Evolutionary conservation across 208 protist species (phyloP), one percentile per base, ranked within the genome.

Genomic region (Trypanosoma boissoni): DNA sequence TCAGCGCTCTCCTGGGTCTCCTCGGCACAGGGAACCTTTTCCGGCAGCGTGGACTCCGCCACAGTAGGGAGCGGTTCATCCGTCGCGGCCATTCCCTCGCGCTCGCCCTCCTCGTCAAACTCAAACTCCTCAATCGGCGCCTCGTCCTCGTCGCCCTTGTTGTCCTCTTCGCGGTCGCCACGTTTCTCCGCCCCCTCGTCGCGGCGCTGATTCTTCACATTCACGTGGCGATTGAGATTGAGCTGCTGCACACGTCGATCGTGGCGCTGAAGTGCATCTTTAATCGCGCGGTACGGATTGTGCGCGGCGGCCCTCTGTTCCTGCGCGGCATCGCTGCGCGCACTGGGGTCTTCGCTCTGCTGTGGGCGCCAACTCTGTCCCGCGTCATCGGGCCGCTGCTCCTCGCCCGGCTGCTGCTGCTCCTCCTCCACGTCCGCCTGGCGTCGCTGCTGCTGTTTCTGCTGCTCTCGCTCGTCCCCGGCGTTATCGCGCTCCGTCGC

Each of bases 221-320:
- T 64, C 37, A 91, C 88, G 49, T 79, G 71, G 51, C 89, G 44
- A 70, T 83, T 82, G 14, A 92, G 76, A 60, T 90, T 83, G 7
- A 94, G 73, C 74, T 92, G 86, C 73, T 96, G 86, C 68, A 58
- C 41, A 37, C 88, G 73, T 12, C 76, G 81, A 34, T 88, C 68
- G 67, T 93, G 86, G 9, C 86, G 81, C 71, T 94, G 74, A 37
- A 96, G 51, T 10, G 89, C 86, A 58, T 96, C 90, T 69, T 96
- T 96, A 26, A 95, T 80, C 3, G 86, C 81, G 6, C 74, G 72
- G 67, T 92, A 94, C 29, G 78, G 91, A 55, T 92, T 96, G 58
- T 78, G 76, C 61, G 78, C 76, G 26, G 54, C 21, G 6, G 75
- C 85, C 49, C 75, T 80, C 26, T 76, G 91, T 49, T 76, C 74